Evolutionary conservation across 805 yeast species (phyloP), one percentile per base, ranked within the genome.

Genomic region (Barnettozyma populi): DNA sequence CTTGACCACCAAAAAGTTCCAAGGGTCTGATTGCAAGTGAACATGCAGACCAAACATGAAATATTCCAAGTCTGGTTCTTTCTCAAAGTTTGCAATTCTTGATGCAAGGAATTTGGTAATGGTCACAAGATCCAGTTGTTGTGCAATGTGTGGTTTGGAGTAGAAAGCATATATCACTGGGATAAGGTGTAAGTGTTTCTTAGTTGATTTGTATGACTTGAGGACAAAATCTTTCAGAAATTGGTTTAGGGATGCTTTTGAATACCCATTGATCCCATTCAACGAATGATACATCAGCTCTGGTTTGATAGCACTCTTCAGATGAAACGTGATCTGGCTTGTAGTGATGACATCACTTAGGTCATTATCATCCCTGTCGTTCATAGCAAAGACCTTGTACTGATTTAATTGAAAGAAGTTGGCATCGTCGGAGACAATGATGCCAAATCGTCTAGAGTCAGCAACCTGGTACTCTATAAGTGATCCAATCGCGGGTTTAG

Each of bases 401-500:
- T n/a, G 7, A n/a, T 50, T 50, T 20, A 35, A 16, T 24, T 36
- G 38, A 41, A 50, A 50, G 31, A 47, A 45, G 24, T 44, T 29
- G n/a, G 18, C 20, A 8, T 50, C 53, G 24, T 50, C 53, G 10
- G 51, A 37, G 9, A 36, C 24, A 6, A 50, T 41, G 11, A 50
- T 36, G 7, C 53, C 53, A n/a, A 47, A 14, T 14, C 36, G 18
- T 9, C 25, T 36, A 2, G 13, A n/a, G 11, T 19, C 49, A 5
- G 35, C 32, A 5, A 23, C 19, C 23, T 46, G 18, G 18, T 23
- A 47, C 39, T 50, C 53, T 23, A 50, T 40, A 11, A 50, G 20
- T 9, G 51, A 42, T 5, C 53, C 53, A 24, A 42, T 47, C 7
- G 46, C 13, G 5, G 53, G 53, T 14, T 45, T 47, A 9, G n/a